A percentile compares a stretch with the other conserved stretches of the same genome.
phyloP scores from a whole-genome alignment of 805 yeast genomes.

The Naumovozyma baii region DNA sequence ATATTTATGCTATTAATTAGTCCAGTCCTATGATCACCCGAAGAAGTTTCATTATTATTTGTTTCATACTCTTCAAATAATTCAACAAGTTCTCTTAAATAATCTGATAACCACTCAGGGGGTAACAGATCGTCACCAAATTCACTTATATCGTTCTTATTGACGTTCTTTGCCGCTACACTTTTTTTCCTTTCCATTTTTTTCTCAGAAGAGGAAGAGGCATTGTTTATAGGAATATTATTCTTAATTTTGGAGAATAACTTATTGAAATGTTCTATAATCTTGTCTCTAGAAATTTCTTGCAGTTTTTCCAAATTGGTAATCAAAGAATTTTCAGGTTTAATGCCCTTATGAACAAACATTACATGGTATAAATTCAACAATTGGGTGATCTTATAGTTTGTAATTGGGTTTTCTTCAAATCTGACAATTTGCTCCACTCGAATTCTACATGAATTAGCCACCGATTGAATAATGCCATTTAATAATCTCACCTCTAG shows the following conservation, averaged over 20 bases:
- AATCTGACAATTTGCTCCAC: constrained; percentile 60
- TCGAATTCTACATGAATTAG: constrained; percentile 50
- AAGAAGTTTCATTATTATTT: constrained; percentile 16
- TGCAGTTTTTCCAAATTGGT: constrained; percentile 12
- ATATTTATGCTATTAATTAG: constrained; percentile 36
- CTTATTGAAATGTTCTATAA: constrained; percentile 12
- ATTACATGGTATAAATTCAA: constrained; percentile 61
- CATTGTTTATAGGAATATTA: background rate
- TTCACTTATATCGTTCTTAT: background rate
- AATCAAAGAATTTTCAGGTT: constrained; percentile 14
- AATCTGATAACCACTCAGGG: constrained; percentile 76
- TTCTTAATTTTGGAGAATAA: constrained; percentile 20
- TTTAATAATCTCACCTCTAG: constrained; percentile 23
- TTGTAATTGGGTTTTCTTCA: constrained; percentile 46
- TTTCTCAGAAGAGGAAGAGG: background rate
- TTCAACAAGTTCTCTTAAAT: constrained; percentile 38
- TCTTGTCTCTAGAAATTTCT: constrained; percentile 15
- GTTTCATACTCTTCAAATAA: constrained; percentile 48
- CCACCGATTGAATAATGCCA: constrained; percentile 24
- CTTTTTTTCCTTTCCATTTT: background rate
- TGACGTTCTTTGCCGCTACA: background rate
- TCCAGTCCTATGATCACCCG: constrained; percentile 18
- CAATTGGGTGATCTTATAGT: constrained; percentile 52
- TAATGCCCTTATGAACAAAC: constrained; percentile 40
- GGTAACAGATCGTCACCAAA: constrained; percentile 52